phyloP scores from a whole-genome alignment of 2,329 filamentous ascomycete species.

The Apiospora phragmitis region DNA sequence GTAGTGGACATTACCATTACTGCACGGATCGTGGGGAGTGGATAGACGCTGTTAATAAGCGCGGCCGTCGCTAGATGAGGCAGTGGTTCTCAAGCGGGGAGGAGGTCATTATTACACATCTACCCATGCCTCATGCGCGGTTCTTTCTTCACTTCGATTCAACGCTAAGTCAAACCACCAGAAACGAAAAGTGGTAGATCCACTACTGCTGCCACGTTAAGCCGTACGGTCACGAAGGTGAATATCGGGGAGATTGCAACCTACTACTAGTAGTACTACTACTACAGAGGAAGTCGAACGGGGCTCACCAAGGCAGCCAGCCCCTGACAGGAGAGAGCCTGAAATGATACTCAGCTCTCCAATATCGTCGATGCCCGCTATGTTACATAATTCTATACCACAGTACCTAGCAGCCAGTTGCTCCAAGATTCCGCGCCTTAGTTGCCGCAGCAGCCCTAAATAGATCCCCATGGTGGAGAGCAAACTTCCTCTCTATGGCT shows the following conservation, averaged over 20 bases:
- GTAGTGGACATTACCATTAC: background rate
- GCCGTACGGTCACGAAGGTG: background rate
- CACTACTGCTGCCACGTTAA: background rate
- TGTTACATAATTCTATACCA: background rate
- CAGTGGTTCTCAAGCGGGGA: background rate
- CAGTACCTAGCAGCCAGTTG: background rate
- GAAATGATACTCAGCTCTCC: no score
- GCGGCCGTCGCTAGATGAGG: background rate
- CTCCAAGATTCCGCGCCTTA: no score
- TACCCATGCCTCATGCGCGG: background rate
- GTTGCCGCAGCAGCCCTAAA: no score
- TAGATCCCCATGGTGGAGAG: no score
- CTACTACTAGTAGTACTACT: background rate
- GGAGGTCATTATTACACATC: background rate
- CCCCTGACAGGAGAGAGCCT: background rate
- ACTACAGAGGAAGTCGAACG: background rate
- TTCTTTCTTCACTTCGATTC: background rate
- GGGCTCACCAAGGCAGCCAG: background rate
- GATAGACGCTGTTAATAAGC: background rate
- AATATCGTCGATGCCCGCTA: no score
- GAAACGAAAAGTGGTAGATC: background rate
- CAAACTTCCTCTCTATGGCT: no score
- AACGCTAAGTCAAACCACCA: background rate
- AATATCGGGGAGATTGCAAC: background rate
- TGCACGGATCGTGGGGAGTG: background rate